Percentiles rank a stretch among this genome's conserved stretches.
Conservation (phyloP, 345 rosid species). For the Pugionium dolabratum region DNA sequence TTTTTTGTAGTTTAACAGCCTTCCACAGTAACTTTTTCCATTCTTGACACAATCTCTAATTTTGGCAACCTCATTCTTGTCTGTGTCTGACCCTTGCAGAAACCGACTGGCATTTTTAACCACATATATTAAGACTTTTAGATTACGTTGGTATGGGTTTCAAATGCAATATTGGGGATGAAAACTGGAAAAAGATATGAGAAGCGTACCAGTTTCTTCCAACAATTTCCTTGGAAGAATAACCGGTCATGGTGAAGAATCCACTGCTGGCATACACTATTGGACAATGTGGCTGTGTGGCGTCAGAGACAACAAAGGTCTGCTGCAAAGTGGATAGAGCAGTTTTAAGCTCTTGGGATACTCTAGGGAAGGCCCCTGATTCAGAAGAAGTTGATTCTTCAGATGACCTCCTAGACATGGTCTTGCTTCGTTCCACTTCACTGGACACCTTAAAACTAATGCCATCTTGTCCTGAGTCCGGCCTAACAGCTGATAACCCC, state of each 20-base stretch:
- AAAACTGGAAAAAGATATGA: neutral
- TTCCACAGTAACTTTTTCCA: slow-evolving; percentile 79
- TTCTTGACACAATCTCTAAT: slow-evolving; percentile 72
- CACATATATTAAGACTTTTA: slow-evolving; percentile 24
- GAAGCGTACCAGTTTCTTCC: slow-evolving; percentile 85
- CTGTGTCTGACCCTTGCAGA: slow-evolving; percentile 92
- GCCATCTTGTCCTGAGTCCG: slow-evolving; percentile 50
- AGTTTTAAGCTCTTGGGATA: slow-evolving; percentile 80
- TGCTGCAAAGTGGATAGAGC: slow-evolving; percentile 89
- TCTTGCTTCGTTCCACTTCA: slow-evolving; percentile 51
- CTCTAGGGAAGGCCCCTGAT: slow-evolving; percentile 60
- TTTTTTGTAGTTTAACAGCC: slow-evolving; percentile 94
- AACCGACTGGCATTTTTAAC: slow-evolving; percentile 68
- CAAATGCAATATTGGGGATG: slow-evolving; percentile 3
- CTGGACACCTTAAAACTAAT: slow-evolving; percentile 50
- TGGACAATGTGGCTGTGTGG: slow-evolving; percentile 85
- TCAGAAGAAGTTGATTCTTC: slow-evolving; percentile 59
- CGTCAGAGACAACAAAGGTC: slow-evolving; percentile 95
- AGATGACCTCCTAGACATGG: slow-evolving; percentile 58
- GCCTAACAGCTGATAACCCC: slow-evolving; percentile 64
- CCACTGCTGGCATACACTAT: slow-evolving; percentile 94
- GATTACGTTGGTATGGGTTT: slow-evolving; percentile 19
- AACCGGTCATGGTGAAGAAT: slow-evolving; percentile 91
- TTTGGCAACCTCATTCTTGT: slow-evolving; percentile 68
- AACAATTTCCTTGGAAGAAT: slow-evolving; percentile 72